These are phyloP conservation scores for Lecanoromycetidae sp. DNA, from an alignment of 2,329 filamentous ascomycete species.

Conservation along the genomic window DNA sequence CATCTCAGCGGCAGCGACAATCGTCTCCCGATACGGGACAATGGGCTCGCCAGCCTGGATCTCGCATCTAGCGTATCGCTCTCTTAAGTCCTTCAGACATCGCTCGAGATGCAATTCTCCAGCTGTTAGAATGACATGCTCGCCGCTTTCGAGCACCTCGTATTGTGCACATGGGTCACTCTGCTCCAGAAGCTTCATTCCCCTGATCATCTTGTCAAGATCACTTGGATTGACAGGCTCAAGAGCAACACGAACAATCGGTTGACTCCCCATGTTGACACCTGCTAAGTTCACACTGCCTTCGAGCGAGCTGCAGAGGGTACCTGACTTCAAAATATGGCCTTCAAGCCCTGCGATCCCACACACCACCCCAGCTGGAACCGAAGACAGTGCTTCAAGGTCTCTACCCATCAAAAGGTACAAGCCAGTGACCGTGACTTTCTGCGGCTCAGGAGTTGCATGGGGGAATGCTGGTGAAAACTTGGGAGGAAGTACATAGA, in stretches of 20 bases:
- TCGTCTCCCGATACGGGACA: constrained; percentile 89
- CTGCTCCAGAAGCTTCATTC: constrained; percentile 75
- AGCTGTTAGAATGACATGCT: constrained; percentile 88
- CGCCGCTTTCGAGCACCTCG: constrained; percentile 80
- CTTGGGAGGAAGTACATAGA: constrained; percentile 88
- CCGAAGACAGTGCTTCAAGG: constrained; percentile 67
- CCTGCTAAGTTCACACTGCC: constrained; percentile 86
- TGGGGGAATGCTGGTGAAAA: constrained; percentile 73
- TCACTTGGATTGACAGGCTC: constrained; percentile 85
- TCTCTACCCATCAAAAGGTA: constrained; percentile 94
- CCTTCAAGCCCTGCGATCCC: constrained; percentile 88
- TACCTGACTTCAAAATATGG: constrained; percentile 90
- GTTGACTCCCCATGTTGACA: constrained; percentile 65
- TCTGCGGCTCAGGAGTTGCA: constrained; percentile 59
- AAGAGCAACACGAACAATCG: constrained; percentile 91
- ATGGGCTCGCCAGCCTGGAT: constrained; percentile 91
- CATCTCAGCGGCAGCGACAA: constrained; percentile 83
- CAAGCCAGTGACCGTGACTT: constrained; percentile 72
- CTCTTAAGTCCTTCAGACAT: constrained; percentile 82
- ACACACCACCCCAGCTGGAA: constrained; percentile 89
- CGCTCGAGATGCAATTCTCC: constrained; percentile 90
- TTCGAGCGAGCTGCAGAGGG: constrained; percentile 73
- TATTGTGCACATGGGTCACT: constrained; percentile 95
- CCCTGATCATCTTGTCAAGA: constrained; percentile 86
- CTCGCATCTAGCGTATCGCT: constrained; percentile 86